Conservation (phyloP, 164 flowering plant genomes). For the Vitis riparia region DNA sequence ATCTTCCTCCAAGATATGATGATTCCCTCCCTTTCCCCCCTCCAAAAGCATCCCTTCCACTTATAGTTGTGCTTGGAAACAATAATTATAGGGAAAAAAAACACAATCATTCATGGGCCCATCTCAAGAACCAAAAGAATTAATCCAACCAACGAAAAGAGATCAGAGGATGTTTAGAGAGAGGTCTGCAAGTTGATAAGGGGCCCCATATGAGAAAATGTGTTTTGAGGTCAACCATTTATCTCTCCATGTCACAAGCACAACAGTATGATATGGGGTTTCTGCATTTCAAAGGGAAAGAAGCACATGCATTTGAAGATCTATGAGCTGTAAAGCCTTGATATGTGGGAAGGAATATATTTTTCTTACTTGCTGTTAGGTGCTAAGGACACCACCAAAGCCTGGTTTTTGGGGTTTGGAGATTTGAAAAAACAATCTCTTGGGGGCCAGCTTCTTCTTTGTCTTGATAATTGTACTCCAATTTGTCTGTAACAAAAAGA, state of each 20-base stretch:
- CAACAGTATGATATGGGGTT: neutral
- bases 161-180: too few relatives aligned
- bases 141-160: neutral
- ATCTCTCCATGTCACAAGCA: neutral
- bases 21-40: neutral
- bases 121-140: neutral
- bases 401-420: too few relatives aligned
- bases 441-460: neutral
- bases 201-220: neutral
- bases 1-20: neutral
- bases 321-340: constrained; percentile 38
- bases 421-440: neutral
- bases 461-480: neutral
- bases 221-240: neutral
- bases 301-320: neutral
- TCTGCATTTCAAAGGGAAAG: neutral
- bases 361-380: constrained; percentile 7
- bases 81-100: neutral
- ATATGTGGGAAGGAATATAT: constrained; percentile 16
- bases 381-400: neutral
- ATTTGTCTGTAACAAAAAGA: neutral
- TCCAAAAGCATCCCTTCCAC: neutral
- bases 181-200: neutral
- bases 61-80: neutral
- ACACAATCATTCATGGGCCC: neutral